Evolutionary conservation across 2,329 filamentous ascomycete species (phyloP).

Genomic region (Phyllosticta paracitricarpa): DNA sequence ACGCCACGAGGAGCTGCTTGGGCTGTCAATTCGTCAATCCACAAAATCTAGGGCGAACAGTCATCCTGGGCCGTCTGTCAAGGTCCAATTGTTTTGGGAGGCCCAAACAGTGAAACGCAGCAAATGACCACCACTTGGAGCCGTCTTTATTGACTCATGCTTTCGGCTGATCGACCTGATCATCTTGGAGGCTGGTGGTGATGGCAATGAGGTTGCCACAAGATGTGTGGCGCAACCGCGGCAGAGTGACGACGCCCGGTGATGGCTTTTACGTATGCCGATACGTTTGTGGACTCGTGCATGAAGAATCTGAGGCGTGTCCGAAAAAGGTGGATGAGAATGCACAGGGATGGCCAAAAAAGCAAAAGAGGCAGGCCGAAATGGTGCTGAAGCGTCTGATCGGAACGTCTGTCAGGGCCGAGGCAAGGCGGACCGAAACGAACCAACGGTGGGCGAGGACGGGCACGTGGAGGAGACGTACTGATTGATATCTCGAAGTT

Average conservation of each 20-base stretch:
- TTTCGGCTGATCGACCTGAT: background rate
- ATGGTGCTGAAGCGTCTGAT: background rate
- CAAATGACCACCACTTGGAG: background rate
- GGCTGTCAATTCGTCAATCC: background rate
- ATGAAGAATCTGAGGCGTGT: background rate
- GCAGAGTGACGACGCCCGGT: background rate
- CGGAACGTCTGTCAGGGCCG: background rate
- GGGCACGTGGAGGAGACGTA: background rate
- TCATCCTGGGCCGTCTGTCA: background rate
- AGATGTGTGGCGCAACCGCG: background rate
- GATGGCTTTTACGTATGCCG: background rate
- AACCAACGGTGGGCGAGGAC: background rate
- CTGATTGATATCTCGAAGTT: background rate
- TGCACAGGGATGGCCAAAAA: background rate
- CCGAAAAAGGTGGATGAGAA: background rate
- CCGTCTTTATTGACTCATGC: background rate
- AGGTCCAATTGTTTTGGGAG: background rate
- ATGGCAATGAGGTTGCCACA: background rate
- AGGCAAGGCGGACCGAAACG: background rate
- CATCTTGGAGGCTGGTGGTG: no score
- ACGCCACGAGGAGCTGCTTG: background rate
- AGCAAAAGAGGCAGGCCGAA: background rate
- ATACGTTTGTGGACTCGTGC: background rate
- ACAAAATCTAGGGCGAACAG: background rate
- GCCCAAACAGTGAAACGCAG: background rate